Evolutionary conservation across 2,329 filamentous ascomycete genomes (phyloP), one percentile per base, ranked within the genome.

Genomic region (Cephalotrichum gorgonifer): DNA sequence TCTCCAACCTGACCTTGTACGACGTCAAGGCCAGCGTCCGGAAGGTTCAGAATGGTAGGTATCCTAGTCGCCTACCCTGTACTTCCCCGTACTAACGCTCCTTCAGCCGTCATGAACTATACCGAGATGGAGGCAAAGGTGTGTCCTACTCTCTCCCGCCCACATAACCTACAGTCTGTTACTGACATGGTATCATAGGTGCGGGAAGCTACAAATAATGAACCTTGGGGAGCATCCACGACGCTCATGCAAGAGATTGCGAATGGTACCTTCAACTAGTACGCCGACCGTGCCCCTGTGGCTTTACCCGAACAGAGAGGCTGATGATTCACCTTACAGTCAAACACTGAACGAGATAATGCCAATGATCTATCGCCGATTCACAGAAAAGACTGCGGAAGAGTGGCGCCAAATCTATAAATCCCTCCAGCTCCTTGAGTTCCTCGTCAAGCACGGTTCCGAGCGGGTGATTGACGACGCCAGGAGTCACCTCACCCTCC

Each of bases 331-430:
- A 3, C 23, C 17, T 17, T 39, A 50, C 62, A 96, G 91, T 65
- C 89, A 95, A 81, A 81, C 90, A 47, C 81, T 98, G 50, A 97
- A 97, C 68, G 93, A 98, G 68, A 97, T 98, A 64, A 98, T 98
- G 93, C 93, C 93, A 56, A 93, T 98, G 88, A 95, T 98, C 63
- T 98, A 98, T 74, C 93, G 94, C 62, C 87, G 93, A 55, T 98
- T 98, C 68, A 98, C 93, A 53, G 93, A 98, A 66, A 98, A 98
- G 74, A 79, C 89, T 7, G 91, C 93, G 50, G 93, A 98, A 65
- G 93, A 98, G 70, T 98, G 93, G 93, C 81, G 93, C 57, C 93
- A 98, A 67, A 98, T 98, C 62, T 98, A 98, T 78, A 98, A 98
- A 75, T 85, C 88, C 9, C 82, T 98, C 23, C 93, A 97, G 75